phyloP scores from a whole-genome alignment of 805 yeast species.

The Schizosaccharomyces osmophilus region DNA sequence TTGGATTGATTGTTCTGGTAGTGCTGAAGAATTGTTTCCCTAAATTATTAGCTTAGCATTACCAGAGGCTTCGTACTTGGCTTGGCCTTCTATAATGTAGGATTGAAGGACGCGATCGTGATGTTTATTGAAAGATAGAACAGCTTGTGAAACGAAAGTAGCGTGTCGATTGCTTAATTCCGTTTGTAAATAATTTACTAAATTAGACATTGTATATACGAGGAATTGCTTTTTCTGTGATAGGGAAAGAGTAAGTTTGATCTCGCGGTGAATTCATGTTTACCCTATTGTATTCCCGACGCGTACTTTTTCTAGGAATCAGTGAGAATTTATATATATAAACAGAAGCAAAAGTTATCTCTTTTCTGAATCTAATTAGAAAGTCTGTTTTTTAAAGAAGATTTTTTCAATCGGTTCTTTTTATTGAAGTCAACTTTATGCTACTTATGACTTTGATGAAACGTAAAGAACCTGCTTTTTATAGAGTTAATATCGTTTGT shows the following conservation, averaged over 20 bases:
- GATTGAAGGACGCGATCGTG: slow-evolving; percentile 13
- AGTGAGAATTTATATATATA: not conserved
- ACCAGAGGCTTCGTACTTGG: not conserved
- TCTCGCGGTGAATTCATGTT: no score
- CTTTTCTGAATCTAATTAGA: no score
- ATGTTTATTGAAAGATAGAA: not conserved
- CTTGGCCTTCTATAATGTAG: not conserved
- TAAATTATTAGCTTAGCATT: not conserved
- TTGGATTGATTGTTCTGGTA: not conserved
- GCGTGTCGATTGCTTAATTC: not conserved
- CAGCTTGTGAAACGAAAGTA: not conserved
- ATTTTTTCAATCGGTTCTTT: no score
- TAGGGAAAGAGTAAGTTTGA: no score
- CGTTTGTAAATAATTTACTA: not conserved
- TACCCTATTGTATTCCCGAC: not conserved
- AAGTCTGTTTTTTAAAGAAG: no score
- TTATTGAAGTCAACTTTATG: no score
- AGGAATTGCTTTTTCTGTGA: not conserved
- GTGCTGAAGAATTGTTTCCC: not conserved
- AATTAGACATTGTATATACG: not conserved
- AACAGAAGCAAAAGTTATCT: not conserved
- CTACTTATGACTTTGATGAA: no score
- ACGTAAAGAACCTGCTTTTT: no score
- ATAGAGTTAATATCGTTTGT: no score
- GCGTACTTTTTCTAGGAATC: not conserved